Conservation (phyloP, 768 basidiomycete genomes). For the Boletus rufocinnamomeus region DNA sequence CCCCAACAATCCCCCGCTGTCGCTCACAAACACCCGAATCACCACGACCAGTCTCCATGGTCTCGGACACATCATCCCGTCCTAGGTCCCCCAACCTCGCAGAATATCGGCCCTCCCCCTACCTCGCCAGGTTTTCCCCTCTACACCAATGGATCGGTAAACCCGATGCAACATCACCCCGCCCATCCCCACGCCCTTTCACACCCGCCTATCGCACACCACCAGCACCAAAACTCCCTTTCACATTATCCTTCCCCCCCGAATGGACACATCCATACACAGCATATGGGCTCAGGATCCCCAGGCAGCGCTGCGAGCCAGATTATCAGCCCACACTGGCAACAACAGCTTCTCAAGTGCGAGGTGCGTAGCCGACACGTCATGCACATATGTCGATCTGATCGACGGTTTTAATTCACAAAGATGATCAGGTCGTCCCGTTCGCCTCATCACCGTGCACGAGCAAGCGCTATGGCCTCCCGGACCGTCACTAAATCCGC, state of each 20-base stretch:
- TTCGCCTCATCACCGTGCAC: conserved; percentile 91
- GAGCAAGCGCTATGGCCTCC: conserved; percentile 93
- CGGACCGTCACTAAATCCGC: conserved; percentile 84
- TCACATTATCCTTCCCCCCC: conserved; percentile 82
- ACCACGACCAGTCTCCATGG: conserved; percentile 79
- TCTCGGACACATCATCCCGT: conserved; percentile 59
- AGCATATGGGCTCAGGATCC: conserved; percentile 60
- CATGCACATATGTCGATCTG: conserved; percentile 21
- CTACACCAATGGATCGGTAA: conserved; percentile 69
- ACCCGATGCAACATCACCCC: conserved; percentile 61
- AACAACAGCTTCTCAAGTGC: conserved; percentile 89
- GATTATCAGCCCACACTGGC: conserved; percentile 84
- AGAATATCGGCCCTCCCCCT: conserved; percentile 59
- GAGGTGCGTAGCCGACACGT: conserved; percentile 63
- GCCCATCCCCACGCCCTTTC: conserved; percentile 54
- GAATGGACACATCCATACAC: conserved; percentile 60
- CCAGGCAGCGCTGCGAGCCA: conserved; percentile 57
- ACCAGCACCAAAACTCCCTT: conserved; percentile 79
- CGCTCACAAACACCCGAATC: conserved; percentile 70
- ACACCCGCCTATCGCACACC: conserved; percentile 57
- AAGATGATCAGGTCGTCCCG: conserved; percentile 84
- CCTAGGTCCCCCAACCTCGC: conserved; percentile 46
- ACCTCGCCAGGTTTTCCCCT: conserved; percentile 74
- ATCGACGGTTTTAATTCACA: conserved; percentile 22
- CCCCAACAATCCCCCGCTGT: conserved; percentile 83